Percentiles rank a stretch among this genome's conserved stretches.
Conservation (phyloP, 148 eudicot species). For the Rhododendron simsii region DNA sequence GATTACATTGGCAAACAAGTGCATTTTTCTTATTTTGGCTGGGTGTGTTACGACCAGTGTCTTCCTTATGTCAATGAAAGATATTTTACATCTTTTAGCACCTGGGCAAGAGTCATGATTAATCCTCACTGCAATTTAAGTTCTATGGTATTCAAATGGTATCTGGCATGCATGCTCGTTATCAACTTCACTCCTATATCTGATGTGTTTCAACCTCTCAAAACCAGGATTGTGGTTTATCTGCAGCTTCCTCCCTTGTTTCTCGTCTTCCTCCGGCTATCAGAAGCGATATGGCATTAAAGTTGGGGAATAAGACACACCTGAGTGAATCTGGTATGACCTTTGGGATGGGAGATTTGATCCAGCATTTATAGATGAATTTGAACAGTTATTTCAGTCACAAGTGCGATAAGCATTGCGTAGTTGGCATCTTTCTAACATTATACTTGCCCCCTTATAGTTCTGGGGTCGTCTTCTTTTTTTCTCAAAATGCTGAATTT, state of each 20-base stretch:
- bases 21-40: background rate
- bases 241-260: conserved; percentile 57
- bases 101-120: background rate
- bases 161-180: background rate
- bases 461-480: background rate
- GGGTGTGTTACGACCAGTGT: background rate
- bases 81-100: background rate
- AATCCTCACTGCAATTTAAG: background rate
- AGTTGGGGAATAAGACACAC: conserved; percentile 37
- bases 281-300: conserved; percentile 49
- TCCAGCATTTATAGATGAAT: background rate
- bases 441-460: background rate
- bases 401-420: background rate
- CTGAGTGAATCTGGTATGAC: conserved; percentile 41
- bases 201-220: conserved; percentile 20
- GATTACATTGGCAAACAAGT: background rate
- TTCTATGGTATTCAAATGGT: background rate
- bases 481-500: background rate
- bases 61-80: background rate
- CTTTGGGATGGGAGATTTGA: background rate
- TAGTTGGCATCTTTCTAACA: background rate
- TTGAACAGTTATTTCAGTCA: background rate
- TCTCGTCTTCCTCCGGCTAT: conserved; percentile 61
- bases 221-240: conserved; percentile 64
- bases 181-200: background rate